Evolutionary conservation across 495 filamentous ascomycete genomes (phyloP), one percentile per base, ranked within the genome.

Genomic region (Neohortaea acidophila): DNA sequence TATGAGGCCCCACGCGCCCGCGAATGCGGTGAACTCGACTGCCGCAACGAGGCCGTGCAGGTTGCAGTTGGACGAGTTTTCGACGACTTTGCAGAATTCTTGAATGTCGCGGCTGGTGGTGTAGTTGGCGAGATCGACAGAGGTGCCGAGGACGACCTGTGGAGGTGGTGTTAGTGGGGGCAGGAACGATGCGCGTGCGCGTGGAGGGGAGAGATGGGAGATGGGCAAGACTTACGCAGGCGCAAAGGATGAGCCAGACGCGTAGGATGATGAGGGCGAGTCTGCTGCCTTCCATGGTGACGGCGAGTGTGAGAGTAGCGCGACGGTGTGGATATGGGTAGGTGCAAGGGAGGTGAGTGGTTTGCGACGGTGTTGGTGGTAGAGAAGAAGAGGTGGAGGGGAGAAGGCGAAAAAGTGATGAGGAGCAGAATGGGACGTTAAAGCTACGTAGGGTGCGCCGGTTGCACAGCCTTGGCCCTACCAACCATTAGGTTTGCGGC

Each of bases 1-100:
- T 28, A 48, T 26, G 1, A 48, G 18, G 18, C 39, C 33, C 21
- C 43, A 38, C 15, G 34, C 39, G 21, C 45, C 45, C 3, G 26
- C 27, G 37, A 43, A 48, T 13, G 30, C 30, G 23, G 33, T 17
- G 45, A 20, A 34, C 9, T 15, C 15, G 19, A 34, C 5, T 15
- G 32, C 32, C 17, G 14, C 17, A 20, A 34, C 21, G 15, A 34
- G 32, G 32, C 32, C 32, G 4, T 34, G 8, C 10, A 34, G 17
- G 19, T 34, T 15, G 32, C 32, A 34, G 32, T n/a, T 10, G 4
- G 3, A 4, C 10, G 19, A 15, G 17, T 34, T 6, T 5, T 34
- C 7, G 15, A 34, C 7, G 32, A 20, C 4, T 15, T 34, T 34
- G 17, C 32, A 34, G 17, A 13, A 4, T 10, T 34, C 32, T 34